These are phyloP conservation scores for Pseudotsuga menziesii DNA, from an alignment of 75 land plant genomes.

Conservation along the genomic window DNA sequence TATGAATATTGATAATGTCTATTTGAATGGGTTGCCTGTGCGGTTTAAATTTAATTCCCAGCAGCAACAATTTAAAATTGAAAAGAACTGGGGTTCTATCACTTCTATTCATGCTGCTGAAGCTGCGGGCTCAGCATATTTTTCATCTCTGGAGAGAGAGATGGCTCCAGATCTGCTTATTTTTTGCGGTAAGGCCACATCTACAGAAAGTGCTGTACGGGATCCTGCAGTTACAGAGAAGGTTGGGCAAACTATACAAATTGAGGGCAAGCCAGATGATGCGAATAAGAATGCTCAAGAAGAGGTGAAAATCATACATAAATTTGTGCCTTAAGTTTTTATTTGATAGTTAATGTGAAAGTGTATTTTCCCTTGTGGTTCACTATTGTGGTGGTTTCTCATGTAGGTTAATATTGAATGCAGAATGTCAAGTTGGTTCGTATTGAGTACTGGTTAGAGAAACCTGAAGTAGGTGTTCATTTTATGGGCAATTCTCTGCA, in stretches of 20 bases:
- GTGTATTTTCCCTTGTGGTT: conserved; percentile 12
- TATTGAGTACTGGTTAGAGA: conserved; percentile 82
- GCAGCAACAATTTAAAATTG: conserved; percentile 24
- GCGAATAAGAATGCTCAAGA: conserved; percentile 16
- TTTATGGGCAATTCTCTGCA: conserved; percentile 49
- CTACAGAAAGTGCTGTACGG: conserved; percentile 19
- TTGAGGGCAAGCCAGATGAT: conserved; percentile 16
- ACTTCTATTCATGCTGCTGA: conserved; percentile 53
- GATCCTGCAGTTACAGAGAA: conserved; percentile 20
- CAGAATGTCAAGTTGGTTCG: conserved; percentile 73
- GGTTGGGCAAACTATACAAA: conserved; percentile 3
- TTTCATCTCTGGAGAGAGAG: conserved; percentile 57
- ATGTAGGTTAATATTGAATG: conserved; percentile 36
- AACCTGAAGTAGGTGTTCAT: conserved; percentile 64
- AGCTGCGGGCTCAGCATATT: conserved; percentile 60
- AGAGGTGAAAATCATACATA: conserved; percentile 13
- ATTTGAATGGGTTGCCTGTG: conserved; percentile 72
- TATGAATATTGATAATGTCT: conserved; percentile 62
- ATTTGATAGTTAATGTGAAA: not conserved
- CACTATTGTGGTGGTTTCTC: conserved; percentile 22
- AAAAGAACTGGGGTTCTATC: conserved; percentile 32
- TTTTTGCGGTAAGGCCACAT: conserved; percentile 26
- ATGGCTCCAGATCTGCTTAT: conserved; percentile 67
- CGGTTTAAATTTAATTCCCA: conserved; percentile 49
- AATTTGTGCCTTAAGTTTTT: conserved; percentile 15